phyloP scores from a whole-genome alignment of 371 early-diverging fungal species.

The Saksenaea vasiformis region DNA sequence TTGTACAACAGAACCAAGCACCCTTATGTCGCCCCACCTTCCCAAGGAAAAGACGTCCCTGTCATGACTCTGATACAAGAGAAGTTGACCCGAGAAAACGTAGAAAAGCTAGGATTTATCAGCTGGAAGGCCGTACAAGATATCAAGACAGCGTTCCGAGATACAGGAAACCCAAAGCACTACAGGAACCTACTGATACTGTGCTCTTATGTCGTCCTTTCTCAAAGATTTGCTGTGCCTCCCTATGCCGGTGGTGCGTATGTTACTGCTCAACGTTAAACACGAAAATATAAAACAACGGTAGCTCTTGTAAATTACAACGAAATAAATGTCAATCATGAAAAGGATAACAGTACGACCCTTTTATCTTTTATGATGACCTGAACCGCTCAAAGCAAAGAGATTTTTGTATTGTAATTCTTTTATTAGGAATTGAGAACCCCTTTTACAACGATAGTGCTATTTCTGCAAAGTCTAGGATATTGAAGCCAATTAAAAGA shows the following conservation, averaged over 20 bases:
- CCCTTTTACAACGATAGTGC: no score
- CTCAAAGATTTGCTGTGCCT: constrained; percentile 17
- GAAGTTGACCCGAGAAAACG: constrained; percentile 11
- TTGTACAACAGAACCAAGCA: constrained; percentile 25
- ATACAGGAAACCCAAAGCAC: not conserved
- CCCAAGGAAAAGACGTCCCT: constrained; percentile 10
- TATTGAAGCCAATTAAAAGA: no score
- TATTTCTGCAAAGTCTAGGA: no score
- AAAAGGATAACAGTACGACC: no score
- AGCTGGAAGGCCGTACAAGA: not conserved
- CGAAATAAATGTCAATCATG: no score
- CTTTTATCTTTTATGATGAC: no score
- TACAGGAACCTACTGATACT: constrained; percentile 20
- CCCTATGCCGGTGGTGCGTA: not conserved
- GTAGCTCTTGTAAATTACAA: no score
- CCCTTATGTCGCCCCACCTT: constrained; percentile 20
- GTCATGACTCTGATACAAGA: constrained; percentile 8
- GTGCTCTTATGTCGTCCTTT: constrained; percentile 19
- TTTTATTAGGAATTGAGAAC: no score
- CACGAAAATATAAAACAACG: no score
- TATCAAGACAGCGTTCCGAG: constrained; percentile 4
- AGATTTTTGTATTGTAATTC: no score
- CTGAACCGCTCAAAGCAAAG: no score
- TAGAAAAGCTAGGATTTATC: constrained; percentile 20
- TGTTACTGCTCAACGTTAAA: not conserved